Evolutionary conservation across 768 basidiomycete genomes (phyloP), one percentile per base, ranked within the genome.

Genomic region (Boletus rufocinnamomeus): DNA sequence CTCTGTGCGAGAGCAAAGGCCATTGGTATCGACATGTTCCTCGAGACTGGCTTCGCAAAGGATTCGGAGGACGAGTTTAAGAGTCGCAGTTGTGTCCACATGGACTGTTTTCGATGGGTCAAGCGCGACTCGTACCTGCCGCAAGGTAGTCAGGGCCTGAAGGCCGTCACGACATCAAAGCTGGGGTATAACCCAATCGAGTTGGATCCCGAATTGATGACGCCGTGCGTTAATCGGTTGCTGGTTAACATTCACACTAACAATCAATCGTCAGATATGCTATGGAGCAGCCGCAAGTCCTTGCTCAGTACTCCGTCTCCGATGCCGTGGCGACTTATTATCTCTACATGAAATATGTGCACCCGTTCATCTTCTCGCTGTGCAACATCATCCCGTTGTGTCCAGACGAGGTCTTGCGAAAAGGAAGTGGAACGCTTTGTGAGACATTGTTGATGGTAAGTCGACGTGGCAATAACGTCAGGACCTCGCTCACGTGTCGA

Each of bases 271-370:
- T 23, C 59, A 98, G 96, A 35, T 98, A 99, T 75, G 97, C 97
- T 0, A 80, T 93, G 72, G 97, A 98, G 69, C 93, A 95, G 64
- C 97, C 97, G 0, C 95, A 98, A 69, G 74, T 86, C 2, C 84
- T 99, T 19, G 96, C 97, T 0, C 93, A 95, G 69, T 99, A 99
- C 75, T 98, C 97, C 65, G 97, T 99, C 28, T 99, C 97, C 72
- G 97, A 99, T 81, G 97, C 97, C 0, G 97, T 98, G 11, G 96
- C 97, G n/a, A 99, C 97, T 1, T 98, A 99, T 73, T 98, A 98
- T 74, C 83, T 99, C 37, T 98, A 99, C 77, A 99, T 98, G 97
- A 99, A 98, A 95, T 99, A 99, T 67, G 95, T 99, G 11, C 95
- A 98, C 69, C 97, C 97, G 0, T 99, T 99, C 82, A 93, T 99